phyloP scores from a whole-genome alignment of 2,329 filamentous ascomycete species.

The Uncinocarpus reesii region DNA sequence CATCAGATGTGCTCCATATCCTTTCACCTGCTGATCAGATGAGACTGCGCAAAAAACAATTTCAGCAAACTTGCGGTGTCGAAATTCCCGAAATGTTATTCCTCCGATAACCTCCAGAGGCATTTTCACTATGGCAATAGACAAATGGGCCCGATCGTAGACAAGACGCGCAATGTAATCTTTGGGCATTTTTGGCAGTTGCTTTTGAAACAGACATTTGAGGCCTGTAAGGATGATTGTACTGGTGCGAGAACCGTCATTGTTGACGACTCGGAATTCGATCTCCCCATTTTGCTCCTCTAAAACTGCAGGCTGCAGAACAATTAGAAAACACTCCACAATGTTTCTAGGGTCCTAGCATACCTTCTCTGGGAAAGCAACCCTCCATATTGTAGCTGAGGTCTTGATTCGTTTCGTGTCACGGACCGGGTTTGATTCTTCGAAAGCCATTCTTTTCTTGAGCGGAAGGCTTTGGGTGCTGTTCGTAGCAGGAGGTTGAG shows the following conservation, averaged over 20 bases:
- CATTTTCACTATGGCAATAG: constrained; percentile 83
- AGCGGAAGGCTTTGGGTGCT: neutral
- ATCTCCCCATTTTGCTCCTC: constrained; percentile 92
- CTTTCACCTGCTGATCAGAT: constrained; percentile 84
- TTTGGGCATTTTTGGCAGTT: constrained; percentile 87
- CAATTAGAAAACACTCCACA: constrained; percentile 19
- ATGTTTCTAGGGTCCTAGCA: neutral
- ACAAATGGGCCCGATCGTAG: constrained; percentile 79
- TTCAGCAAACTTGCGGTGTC: constrained; percentile 73
- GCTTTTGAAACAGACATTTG: constrained; percentile 94
- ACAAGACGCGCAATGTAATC: constrained; percentile 85
- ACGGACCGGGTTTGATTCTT: constrained; percentile 18
- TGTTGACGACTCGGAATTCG: constrained; percentile 96
- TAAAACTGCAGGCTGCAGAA: constrained; percentile 63
- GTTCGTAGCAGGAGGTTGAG: neutral
- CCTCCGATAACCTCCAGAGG: constrained; percentile 72
- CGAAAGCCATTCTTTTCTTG: constrained; percentile 22
- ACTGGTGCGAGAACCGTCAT: constrained; percentile 76
- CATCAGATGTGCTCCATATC: constrained; percentile 89
- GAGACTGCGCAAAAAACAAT: constrained; percentile 88
- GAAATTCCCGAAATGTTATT: constrained; percentile 79
- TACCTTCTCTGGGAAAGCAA: constrained; percentile 71
- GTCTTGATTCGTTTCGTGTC: constrained; percentile 22
- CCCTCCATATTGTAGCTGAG: constrained; percentile 38
- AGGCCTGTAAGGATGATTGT: constrained; percentile 89